Percentiles rank a stretch among this genome's conserved stretches.
Conservation (phyloP, 2,329 filamentous ascomycete genomes). For the Xylaria sp. region DNA sequence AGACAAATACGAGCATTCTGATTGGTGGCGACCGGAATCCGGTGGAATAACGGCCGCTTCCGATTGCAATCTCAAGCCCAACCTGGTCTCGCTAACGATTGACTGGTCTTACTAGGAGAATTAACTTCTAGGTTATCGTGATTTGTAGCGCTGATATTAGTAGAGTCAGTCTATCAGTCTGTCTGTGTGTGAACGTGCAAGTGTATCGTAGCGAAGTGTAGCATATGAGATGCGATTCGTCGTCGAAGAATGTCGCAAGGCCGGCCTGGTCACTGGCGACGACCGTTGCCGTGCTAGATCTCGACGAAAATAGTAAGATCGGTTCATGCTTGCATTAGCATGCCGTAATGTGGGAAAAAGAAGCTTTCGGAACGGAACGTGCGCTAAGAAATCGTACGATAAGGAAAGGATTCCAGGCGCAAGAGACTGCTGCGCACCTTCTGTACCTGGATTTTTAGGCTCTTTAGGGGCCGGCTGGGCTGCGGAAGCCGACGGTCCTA, state of each 20-base stretch:
- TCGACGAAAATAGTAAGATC: slow-evolving; percentile 12
- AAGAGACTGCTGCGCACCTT: too few relatives aligned
- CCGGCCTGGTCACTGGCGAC: not conserved
- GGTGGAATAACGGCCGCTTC: slow-evolving; percentile 15
- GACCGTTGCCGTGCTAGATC: slow-evolving; percentile 5
- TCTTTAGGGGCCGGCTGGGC: not conserved
- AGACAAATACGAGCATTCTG: not conserved
- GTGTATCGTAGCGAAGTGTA: too few relatives aligned
- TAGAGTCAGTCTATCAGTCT: too few relatives aligned
- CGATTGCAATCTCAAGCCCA: slow-evolving; percentile 1
- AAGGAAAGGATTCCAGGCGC: not conserved
- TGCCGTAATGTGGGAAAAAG: slow-evolving; percentile 6
- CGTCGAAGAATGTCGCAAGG: too few relatives aligned
- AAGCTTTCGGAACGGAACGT: slow-evolving; percentile 8
- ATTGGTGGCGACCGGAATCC: slow-evolving; percentile 1
- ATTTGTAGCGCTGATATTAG: too few relatives aligned
- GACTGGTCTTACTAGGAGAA: too few relatives aligned
- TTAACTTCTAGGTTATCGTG: too few relatives aligned
- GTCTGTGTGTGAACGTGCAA: too few relatives aligned
- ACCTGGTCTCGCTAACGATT: too few relatives aligned
- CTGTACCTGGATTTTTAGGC: not conserved
- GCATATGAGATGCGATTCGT: too few relatives aligned
- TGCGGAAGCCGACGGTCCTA: not conserved
- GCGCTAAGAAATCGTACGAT: slow-evolving; percentile 21
- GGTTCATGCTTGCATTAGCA: slow-evolving; percentile 21